Evolutionary conservation across 2,329 filamentous ascomycete genomes (phyloP).

Genomic region (Rhinocladiella mackenziei): DNA sequence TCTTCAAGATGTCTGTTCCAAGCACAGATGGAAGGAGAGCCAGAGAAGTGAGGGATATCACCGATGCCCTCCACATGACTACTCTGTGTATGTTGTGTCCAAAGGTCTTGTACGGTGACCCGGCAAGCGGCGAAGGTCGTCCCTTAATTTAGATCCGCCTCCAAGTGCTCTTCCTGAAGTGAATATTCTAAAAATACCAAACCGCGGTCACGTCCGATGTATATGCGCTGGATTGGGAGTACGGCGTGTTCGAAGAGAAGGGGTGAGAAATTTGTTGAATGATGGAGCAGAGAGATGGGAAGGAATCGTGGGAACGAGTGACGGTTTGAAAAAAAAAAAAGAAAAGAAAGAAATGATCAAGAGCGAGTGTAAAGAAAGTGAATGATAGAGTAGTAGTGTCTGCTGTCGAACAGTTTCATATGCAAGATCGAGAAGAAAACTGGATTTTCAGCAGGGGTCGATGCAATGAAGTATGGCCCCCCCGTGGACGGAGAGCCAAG

Average conservation of each 20-base stretch:
- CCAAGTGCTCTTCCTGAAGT: no score
- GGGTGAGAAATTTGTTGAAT: neutral
- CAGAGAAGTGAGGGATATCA: conserved; percentile 19
- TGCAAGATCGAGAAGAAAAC: conserved; percentile 11
- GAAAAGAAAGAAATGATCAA: no score
- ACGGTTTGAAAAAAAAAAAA: conserved; percentile 6
- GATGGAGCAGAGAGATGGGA: neutral
- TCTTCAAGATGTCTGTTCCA: conserved; percentile 70
- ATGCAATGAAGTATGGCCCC: no score
- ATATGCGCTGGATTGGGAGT: no score
- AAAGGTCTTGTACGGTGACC: neutral
- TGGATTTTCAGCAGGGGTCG: conserved; percentile 21
- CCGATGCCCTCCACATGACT: conserved; percentile 21
- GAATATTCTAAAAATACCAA: no score
- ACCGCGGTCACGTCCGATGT: no score
- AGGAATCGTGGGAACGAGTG: conserved; percentile 11
- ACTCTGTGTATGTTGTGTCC: conserved; percentile 3
- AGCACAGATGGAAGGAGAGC: conserved; percentile 42
- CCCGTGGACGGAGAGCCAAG: conserved; percentile 9
- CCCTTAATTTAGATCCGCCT: no score
- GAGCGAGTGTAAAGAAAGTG: conserved; percentile 14
- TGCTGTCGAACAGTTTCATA: conserved; percentile 10
- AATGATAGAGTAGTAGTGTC: conserved; percentile 8
- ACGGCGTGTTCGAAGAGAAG: neutral
- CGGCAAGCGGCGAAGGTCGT: conserved; percentile 3